These are phyloP conservation scores for Pelagophyceae sp. DNA, from an alignment of 352 stramenopile genomes.

Conservation along the genomic window DNA sequence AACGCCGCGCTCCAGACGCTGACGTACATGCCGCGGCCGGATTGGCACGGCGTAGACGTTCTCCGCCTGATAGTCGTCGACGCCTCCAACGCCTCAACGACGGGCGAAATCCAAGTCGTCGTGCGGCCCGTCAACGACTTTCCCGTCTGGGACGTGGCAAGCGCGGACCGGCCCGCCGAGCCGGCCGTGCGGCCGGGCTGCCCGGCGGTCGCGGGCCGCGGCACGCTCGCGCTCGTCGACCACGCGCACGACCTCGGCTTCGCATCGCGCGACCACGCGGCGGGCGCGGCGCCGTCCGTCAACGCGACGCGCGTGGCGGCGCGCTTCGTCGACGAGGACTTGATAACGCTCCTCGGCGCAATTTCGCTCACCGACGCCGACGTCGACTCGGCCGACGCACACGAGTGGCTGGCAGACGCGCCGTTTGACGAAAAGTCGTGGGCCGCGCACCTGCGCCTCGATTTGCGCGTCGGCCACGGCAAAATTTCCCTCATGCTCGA, in stretches of 20 bases:
- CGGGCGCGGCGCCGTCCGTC: too few relatives aligned
- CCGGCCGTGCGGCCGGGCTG: too few relatives aligned
- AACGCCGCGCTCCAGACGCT: background rate
- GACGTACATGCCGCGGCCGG: background rate
- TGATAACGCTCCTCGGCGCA: background rate
- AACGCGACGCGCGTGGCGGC: background rate
- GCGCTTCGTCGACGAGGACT: conserved; percentile 3
- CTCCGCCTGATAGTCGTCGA: background rate
- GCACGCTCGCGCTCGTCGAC: background rate
- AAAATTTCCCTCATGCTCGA: background rate
- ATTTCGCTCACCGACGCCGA: background rate
- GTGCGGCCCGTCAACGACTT: conserved; percentile 10
- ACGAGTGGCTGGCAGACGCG: background rate
- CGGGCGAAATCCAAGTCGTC: background rate
- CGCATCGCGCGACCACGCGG: too few relatives aligned
- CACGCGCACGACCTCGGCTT: background rate
- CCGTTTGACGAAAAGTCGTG: background rate
- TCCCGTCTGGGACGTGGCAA: background rate
- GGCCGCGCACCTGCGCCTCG: background rate
- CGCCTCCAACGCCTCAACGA: background rate
- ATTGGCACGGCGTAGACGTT: conserved; percentile 6
- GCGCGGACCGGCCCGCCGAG: background rate
- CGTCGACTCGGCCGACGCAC: background rate
- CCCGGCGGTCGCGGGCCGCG: background rate
- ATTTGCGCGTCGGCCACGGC: background rate